Evolutionary conservation across 345 rosid species (phyloP), one percentile per base, ranked within the genome.

Genomic region (Rubroshorea leprosula): DNA sequence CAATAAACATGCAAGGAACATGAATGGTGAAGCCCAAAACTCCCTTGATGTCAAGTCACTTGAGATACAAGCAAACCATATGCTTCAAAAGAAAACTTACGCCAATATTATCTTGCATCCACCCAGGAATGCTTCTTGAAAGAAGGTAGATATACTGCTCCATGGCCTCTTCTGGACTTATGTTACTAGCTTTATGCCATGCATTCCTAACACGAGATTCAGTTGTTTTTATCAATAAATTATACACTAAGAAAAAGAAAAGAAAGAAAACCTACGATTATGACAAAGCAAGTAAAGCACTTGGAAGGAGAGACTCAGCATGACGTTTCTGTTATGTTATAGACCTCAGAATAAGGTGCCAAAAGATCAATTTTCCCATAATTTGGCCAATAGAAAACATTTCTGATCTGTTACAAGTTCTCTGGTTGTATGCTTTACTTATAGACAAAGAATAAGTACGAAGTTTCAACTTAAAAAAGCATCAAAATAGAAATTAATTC

Each of bases 101-200:
- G 27, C 6, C n/a, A 22, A 12, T 18, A 60, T 51, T 54, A 53
- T 58, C 62, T 60, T 55, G 64, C 53, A 45, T 62, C 69, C 68
- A 67, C 27, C 25, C 70, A 47, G 81, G 79, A 51, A 70, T 45
- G 60, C 45, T 75, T 38, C 45, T 54, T 5, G 81, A 74, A 19
- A 82, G 68, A 65, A 76, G 60, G 31, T 44, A 46, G 23, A 78
- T 65, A 54, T 82, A 82, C 56, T 61, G 71, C 69, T 78, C 76
- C 87, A 82, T 82, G 23, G 87, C 83, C 12, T 26, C 68, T 51
- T 82, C 82, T 11, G 66, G 80, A 38, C 66, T 64, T 72, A 76
- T 72, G 69, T 72, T 58, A 61, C 80, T 83, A 13, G 74, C 75
- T 54, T 58, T 58, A 54, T 55, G 72, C 83, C 83, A 78, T n/a